Evolutionary conservation across 2,329 filamentous ascomycete genomes (phyloP), one percentile per base, ranked within the genome.

Genomic region (Pseudogymnoascus sp.): DNA sequence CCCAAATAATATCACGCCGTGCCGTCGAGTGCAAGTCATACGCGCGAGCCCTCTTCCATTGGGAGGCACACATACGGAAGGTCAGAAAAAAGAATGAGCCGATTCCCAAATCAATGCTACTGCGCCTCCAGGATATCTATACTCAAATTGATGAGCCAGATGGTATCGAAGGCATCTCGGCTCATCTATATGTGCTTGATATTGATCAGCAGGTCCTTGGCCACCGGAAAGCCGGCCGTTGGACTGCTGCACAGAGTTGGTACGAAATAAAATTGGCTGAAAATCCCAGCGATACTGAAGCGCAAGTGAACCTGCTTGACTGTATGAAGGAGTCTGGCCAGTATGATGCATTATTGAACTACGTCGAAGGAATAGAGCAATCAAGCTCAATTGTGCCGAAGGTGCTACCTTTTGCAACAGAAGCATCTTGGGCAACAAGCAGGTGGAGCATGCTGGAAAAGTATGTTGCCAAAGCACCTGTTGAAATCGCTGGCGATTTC

Each of bases 71-170:
- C 72, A 93, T 93, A 63, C 83, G 88, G 31, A 81, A 86, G 59
- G 67, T 70, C 19, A 66, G 60, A 72, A 77, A 26, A 79, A 80
- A 0, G 74, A 64, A 61, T 15, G 62, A 65, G 37, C 56, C 64
- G 46, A 26, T 29, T 35, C 56, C 78, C 1, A 77, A 83, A n/a
- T 81, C 88, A 62, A 81, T 85, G 23, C 80, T 95, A 3, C 83
- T 96, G 65, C 85, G 88, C 65, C 79, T 99, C 23, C 93, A 97
- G 72, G 88, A 93, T 62, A 96, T 99, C 17, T 99, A 99, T 75
- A 91, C 91, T 1, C 90, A 97, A 69, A 97, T 99, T 65, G 95
- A 99, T 71, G 95, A 99, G 70, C 96, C 95, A 0, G 95, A 99
- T 74, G 93, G 93, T 1, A 87, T 99, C 35, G 93, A 97, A 72